Conservation (phyloP, 2,329 filamentous ascomycete species). For the Colletotrichum liriopes region DNA sequence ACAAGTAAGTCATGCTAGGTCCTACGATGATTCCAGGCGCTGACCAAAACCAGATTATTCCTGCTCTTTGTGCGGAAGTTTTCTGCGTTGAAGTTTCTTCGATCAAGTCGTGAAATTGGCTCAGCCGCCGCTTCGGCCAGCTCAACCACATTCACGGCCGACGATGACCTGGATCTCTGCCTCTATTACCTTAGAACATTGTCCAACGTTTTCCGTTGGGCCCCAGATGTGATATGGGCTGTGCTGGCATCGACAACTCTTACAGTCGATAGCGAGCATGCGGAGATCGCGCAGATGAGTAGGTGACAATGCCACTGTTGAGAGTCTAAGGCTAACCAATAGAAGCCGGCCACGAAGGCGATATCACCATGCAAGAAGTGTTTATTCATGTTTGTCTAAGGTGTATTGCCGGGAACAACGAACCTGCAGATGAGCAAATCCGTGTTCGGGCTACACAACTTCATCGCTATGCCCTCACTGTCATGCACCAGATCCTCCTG, state of each 20-base stretch:
- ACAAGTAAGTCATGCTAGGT: conserved; percentile 65
- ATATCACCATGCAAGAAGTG: conserved; percentile 77
- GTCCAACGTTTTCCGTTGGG: conserved; percentile 79
- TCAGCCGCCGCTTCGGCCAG: conserved; percentile 47
- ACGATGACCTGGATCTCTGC: conserved; percentile 82
- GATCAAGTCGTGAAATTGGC: conserved; percentile 46
- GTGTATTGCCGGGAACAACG: conserved; percentile 67
- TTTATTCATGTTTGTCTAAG: conserved; percentile 77
- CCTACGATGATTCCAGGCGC: not conserved
- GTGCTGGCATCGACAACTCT: conserved; percentile 76
- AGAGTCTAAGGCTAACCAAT: conserved; percentile 44
- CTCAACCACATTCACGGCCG: conserved; percentile 60
- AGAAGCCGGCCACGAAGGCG: conserved; percentile 67
- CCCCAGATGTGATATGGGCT: conserved; percentile 79
- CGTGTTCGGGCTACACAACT: conserved; percentile 74
- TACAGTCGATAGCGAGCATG: conserved; percentile 61
- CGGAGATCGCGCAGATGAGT: conserved; percentile 66
- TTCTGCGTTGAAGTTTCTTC: conserved; percentile 68
- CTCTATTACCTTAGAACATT: conserved; percentile 85
- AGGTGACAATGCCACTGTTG: conserved; percentile 51
- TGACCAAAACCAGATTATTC: conserved; percentile 65
- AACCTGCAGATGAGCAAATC: conserved; percentile 54
- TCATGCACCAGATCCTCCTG: conserved; percentile 79
- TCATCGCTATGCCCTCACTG: conserved; percentile 78
- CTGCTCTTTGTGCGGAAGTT: conserved; percentile 73